phyloP scores from a whole-genome alignment of 495 filamentous ascomycete genomes.

The Penicillium flavigenum region DNA sequence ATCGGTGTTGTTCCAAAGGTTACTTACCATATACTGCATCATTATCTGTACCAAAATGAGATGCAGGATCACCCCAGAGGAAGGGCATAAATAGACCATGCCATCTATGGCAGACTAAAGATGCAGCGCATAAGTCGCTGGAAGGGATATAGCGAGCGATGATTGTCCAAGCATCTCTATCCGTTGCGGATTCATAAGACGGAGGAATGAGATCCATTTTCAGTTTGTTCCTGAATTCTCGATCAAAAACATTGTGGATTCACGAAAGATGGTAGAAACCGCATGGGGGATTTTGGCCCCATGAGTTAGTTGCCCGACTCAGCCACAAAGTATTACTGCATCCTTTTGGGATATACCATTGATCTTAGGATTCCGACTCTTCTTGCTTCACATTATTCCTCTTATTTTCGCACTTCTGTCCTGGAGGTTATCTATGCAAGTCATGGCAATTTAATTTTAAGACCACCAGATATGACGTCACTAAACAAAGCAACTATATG shows the following conservation, averaged over 20 bases:
- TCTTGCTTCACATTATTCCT: neutral
- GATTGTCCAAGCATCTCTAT: conserved; percentile 59
- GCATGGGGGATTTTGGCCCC: neutral
- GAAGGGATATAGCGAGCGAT: conserved; percentile 61
- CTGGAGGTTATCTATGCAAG: neutral
- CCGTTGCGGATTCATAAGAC: conserved; percentile 58
- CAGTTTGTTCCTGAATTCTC: neutral
- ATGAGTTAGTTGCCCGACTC: conserved; percentile 15
- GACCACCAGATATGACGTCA: conserved; percentile 1
- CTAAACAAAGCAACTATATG: neutral
- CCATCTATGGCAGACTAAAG: conserved; percentile 58
- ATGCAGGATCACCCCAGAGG: conserved; percentile 66
- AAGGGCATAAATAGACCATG: conserved; percentile 59
- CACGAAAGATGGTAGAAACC: conserved; percentile 1
- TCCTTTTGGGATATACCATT: neutral
- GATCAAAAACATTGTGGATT: neutral
- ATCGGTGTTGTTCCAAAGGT: neutral
- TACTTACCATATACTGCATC: conserved; percentile 60
- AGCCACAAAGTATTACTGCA: conserved; percentile 7
- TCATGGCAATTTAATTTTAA: neutral
- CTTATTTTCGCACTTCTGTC: neutral
- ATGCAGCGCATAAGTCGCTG: conserved; percentile 57
- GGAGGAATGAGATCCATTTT: conserved; percentile 57
- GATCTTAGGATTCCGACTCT: neutral
- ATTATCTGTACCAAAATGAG: conserved; percentile 62